These are phyloP conservation scores for Vaccinium corymbosum DNA, from an alignment of 148 eudicot genomes.

Conservation along the genomic window DNA sequence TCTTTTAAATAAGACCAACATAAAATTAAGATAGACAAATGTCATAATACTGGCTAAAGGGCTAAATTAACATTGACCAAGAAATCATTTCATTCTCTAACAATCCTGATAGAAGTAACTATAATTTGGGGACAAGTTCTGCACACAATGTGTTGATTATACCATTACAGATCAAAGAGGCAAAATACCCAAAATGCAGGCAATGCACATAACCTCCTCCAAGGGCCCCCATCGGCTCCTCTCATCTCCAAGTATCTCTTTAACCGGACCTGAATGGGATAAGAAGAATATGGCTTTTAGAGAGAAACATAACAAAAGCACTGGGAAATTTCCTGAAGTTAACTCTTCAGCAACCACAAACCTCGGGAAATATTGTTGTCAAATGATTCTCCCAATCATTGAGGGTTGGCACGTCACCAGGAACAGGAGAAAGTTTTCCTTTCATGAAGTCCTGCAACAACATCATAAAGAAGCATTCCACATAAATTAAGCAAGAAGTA, in stretches of 20 bases:
- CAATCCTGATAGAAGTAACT: neutral
- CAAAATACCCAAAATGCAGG: slow-evolving; percentile 94
- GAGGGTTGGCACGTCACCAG: slow-evolving; percentile 85
- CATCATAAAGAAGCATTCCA: slow-evolving; percentile 5
- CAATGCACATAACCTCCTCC: slow-evolving; percentile 95
- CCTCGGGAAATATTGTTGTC: slow-evolving; percentile 98
- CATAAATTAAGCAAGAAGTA: neutral
- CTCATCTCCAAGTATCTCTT: slow-evolving; percentile 97
- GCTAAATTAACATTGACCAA: neutral
- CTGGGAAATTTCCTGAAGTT: neutral
- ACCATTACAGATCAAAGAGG: neutral
- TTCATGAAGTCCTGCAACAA: slow-evolving; percentile 74
- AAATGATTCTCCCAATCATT: slow-evolving; percentile 99
- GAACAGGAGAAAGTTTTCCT: slow-evolving; percentile 85
- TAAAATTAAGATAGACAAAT: neutral
- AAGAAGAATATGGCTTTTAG: slow-evolving; percentile 11
- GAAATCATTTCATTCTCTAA: neutral
- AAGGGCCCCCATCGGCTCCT: slow-evolving; percentile 99
- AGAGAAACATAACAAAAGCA: neutral
- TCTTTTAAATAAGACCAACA: neutral
- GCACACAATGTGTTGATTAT: neutral
- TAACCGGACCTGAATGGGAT: slow-evolving; percentile 74
- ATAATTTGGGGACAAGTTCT: slow-evolving; percentile 1
- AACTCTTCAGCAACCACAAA: slow-evolving; percentile 21
- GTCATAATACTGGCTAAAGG: neutral